These are phyloP conservation scores for Jaltomata sinuosa DNA, from an alignment of 257 asterid genomes.

Conservation along the genomic window DNA sequence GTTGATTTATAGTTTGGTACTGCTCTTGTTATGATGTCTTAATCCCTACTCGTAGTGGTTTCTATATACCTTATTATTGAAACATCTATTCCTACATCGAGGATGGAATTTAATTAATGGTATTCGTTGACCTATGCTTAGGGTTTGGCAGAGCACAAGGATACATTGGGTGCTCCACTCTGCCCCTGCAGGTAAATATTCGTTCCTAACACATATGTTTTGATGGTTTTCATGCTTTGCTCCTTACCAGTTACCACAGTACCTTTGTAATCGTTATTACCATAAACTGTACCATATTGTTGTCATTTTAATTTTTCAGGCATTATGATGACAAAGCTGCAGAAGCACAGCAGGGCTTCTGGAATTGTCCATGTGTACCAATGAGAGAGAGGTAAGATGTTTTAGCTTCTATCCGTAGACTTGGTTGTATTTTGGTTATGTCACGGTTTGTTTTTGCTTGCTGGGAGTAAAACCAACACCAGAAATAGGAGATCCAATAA, in stretches of 20 bases:
- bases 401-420: background rate
- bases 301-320: constrained; percentile 18
- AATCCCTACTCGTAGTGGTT: background rate
- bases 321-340: constrained; percentile 91
- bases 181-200: constrained; percentile 79
- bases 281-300: background rate
- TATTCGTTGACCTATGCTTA: constrained; percentile 19
- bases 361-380: constrained; percentile 94
- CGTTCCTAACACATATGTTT: background rate
- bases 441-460: background rate
- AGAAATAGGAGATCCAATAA: background rate
- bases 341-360: constrained; percentile 93
- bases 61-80: background rate
- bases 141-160: constrained; percentile 99
- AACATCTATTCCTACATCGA: background rate
- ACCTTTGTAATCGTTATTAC: background rate
- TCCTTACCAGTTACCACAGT: background rate
- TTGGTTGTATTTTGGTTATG: background rate
- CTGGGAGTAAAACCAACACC: background rate
- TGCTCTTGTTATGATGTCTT: background rate
- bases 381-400: constrained; percentile 46
- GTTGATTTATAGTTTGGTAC: background rate
- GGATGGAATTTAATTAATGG: background rate
- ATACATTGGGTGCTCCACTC: constrained; percentile 90
- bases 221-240: background rate